Evolutionary conservation across 345 rosid species (phyloP).

Genomic region (Citropsis articulata): DNA sequence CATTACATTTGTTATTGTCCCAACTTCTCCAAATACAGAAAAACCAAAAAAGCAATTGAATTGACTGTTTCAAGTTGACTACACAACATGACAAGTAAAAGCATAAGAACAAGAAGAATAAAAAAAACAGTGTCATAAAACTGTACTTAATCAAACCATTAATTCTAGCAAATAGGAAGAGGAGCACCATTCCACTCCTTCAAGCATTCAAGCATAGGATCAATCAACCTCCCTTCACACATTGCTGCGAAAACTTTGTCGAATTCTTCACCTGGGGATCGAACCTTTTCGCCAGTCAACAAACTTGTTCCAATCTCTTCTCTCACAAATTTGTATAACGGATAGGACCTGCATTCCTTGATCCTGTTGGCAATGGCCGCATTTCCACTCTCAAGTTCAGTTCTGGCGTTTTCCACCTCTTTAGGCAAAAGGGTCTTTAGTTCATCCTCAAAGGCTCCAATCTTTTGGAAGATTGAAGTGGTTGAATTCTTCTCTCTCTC

Average conservation of each 20-base stretch:
- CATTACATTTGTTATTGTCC: neutral
- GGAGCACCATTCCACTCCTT: constrained; percentile 81
- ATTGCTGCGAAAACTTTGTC: constrained; percentile 65
- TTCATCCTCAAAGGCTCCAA: constrained; percentile 57
- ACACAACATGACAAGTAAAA: neutral
- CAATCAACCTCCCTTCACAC: constrained; percentile 59
- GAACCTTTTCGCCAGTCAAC: constrained; percentile 60
- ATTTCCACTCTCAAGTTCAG: constrained; percentile 50
- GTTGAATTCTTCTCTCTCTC: constrained; percentile 47
- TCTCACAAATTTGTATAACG: constrained; percentile 62
- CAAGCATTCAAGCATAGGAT: constrained; percentile 68
- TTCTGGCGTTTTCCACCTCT: constrained; percentile 57
- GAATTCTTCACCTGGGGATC: constrained; percentile 72
- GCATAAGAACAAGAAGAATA: neutral
- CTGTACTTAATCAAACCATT: neutral
- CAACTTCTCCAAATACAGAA: neutral
- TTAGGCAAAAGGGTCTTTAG: constrained; percentile 47
- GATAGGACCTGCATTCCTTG: constrained; percentile 71
- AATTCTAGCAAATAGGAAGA: constrained; percentile 43
- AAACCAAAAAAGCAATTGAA: neutral
- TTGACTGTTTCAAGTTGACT: neutral
- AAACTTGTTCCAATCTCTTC: constrained; percentile 51
- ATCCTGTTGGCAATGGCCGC: constrained; percentile 52
- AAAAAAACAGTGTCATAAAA: neutral
- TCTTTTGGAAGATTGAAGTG: constrained; percentile 65